These are phyloP conservation scores for Ascochyta viciae-villosae DNA, from an alignment of 2,329 filamentous ascomycete genomes.

Conservation along the genomic window DNA sequence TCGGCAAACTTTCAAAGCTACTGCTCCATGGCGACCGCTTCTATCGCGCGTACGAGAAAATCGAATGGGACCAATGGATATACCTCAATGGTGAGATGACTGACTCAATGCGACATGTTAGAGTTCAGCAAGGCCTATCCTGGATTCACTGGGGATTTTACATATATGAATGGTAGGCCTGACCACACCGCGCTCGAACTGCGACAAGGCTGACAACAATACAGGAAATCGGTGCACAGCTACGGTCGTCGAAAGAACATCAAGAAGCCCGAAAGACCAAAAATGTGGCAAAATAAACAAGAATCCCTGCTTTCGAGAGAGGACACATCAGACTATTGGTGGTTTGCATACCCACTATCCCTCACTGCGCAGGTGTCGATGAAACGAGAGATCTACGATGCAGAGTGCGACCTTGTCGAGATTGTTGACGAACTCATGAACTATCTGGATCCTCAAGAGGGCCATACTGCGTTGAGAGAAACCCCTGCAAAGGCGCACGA, in stretches of 20 bases:
- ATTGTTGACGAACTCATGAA: background rate
- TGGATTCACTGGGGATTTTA: background rate
- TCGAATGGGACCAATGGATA: background rate
- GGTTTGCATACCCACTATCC: background rate
- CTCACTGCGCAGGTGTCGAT: background rate
- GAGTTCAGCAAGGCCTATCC: background rate
- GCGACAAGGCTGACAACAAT: too few relatives aligned
- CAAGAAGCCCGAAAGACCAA: too few relatives aligned
- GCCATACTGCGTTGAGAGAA: background rate
- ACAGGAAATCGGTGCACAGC: too few relatives aligned
- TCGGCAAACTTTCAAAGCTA: background rate
- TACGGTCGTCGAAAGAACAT: too few relatives aligned
- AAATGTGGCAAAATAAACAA: too few relatives aligned
- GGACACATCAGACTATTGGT: background rate
- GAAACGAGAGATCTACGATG: background rate
- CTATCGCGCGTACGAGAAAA: background rate
- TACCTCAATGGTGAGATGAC: background rate
- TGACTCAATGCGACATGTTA: background rate
- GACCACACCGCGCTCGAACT: too few relatives aligned
- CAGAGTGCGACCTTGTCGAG: background rate
- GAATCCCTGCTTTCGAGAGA: background rate
- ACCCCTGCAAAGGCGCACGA: background rate
- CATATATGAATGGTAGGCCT: background rate
- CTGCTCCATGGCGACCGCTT: background rate
- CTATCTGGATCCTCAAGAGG: background rate